Evolutionary conservation across 2,329 filamentous ascomycete species (phyloP).

Genomic region (Botrytis medusae): DNA sequence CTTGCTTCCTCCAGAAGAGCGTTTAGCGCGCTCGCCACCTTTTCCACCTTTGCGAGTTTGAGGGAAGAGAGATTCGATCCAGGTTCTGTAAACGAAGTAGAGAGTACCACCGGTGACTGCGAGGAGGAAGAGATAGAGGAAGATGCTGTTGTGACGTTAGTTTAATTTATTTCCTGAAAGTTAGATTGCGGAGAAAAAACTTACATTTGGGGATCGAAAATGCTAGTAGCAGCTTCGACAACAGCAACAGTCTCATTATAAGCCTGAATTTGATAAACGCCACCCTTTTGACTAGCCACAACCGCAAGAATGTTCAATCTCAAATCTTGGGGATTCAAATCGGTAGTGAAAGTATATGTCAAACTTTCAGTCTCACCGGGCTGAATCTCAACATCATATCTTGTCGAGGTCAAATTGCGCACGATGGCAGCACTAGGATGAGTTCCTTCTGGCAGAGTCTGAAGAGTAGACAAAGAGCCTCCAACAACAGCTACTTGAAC

Average conservation of each 20-base stretch:
- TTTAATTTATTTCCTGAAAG: not conserved
- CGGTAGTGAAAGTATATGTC: slow-evolving; percentile 81
- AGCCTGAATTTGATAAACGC: slow-evolving; percentile 73
- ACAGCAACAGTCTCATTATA: slow-evolving; percentile 82
- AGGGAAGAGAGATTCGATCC: slow-evolving; percentile 94
- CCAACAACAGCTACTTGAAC: slow-evolving; percentile 75
- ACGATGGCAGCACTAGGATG: slow-evolving; percentile 58
- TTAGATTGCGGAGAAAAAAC: not conserved
- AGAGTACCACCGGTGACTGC: slow-evolving; percentile 74
- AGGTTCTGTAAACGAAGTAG: slow-evolving; percentile 98
- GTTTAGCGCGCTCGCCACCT: slow-evolving; percentile 50
- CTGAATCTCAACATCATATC: slow-evolving; percentile 72
- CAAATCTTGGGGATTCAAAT: slow-evolving; percentile 91
- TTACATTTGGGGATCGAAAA: slow-evolving; percentile 89
- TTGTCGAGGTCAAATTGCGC: slow-evolving; percentile 79
- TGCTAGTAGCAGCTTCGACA: slow-evolving; percentile 85
- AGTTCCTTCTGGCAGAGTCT: slow-evolving; percentile 50
- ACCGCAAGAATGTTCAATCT: slow-evolving; percentile 75
- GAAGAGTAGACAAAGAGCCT: slow-evolving; percentile 66
- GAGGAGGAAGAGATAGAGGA: slow-evolving; percentile 91
- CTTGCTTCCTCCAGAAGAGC: slow-evolving; percentile 62
- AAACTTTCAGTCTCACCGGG: slow-evolving; percentile 74
- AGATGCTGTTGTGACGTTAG: slow-evolving; percentile 65
- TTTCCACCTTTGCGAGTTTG: slow-evolving; percentile 64
- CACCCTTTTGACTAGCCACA: slow-evolving; percentile 63